A percentile compares a stretch with the other conserved stretches of the same genome.
These are phyloP conservation scores for Annona cherimola DNA, from an alignment of 164 flowering plant genomes.

Conservation along the genomic window DNA sequence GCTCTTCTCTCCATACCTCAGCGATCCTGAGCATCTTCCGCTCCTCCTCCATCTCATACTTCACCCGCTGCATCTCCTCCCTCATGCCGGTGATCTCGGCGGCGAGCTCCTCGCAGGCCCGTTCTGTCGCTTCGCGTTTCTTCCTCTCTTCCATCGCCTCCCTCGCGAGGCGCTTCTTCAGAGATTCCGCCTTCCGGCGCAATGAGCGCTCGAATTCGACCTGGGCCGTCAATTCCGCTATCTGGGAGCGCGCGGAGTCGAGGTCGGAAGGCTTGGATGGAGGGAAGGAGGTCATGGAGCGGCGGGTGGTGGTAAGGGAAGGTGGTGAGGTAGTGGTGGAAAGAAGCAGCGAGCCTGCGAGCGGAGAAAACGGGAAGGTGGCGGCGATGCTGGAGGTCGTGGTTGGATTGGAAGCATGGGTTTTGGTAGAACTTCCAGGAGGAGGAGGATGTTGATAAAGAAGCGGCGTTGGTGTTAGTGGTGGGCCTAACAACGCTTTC, in stretches of 20 bases:
- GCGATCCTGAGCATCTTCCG: slow-evolving; percentile 17
- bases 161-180: slow-evolving; percentile 11
- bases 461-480: slow-evolving; percentile 8
- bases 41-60: slow-evolving; percentile 19
- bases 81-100: slow-evolving; percentile 7
- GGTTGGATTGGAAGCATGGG: slow-evolving; percentile 11
- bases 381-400: not conserved
- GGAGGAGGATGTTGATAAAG: slow-evolving; percentile 10
- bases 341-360: slow-evolving; percentile 10
- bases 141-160: slow-evolving; percentile 11
- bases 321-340: slow-evolving; percentile 1
- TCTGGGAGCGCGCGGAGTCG: slow-evolving; percentile 11
- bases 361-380: slow-evolving; percentile 3
- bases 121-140: slow-evolving; percentile 6
- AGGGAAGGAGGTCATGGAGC: slow-evolving; percentile 1
- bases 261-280: slow-evolving; percentile 10
- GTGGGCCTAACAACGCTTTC: slow-evolving; percentile 2
- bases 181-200: slow-evolving; percentile 11
- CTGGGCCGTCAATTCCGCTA: slow-evolving; percentile 14
- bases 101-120: slow-evolving; percentile 8
- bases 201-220: slow-evolving; percentile 12
- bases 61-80: slow-evolving; percentile 13
- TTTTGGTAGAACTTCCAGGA: slow-evolving; percentile 17
- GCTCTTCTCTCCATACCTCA: slow-evolving; percentile 17
- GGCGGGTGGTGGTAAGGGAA: too few relatives aligned